Evolutionary conservation across 257 asterid species (phyloP), one percentile per base, ranked within the genome.

Genomic region (Primulina huaijiensis): DNA sequence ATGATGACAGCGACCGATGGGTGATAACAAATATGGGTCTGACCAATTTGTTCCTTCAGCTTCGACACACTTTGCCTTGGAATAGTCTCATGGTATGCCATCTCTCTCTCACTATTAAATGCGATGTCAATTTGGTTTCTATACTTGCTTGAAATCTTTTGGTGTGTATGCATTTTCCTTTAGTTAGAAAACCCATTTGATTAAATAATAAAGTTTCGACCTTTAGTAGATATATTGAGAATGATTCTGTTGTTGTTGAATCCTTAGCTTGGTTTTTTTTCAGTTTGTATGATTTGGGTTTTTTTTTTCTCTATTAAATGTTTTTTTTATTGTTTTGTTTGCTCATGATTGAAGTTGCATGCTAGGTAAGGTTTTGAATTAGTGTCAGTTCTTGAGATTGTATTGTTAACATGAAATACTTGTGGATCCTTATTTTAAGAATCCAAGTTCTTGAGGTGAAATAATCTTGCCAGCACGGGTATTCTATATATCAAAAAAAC

Each of bases 41-140:
- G 64, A 74, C 83, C 74, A 52, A 76, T 40, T 70, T 83, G 84
- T 89, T 79, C 87, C 75, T 80, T 72, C 87, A 83, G 65, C 90
- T 89, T 75, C 94, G 80, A 33, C 76, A 83, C 69, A 74, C 86
- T 19, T 60, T 92, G 62, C 93, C 94, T 43, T 92, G 98, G 98
- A 89, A 83, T 63, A 64, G 89, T 76, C 97, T 92, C 81, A 86
- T 89, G 97, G 98, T 92, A 29, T 57, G 80, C 64, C 14, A 38
- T 73, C 33, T 60, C 27, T 31, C 56, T 21, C 35, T 64, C 69
- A 19, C n/a, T 11, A 8, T 34, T 46, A 46, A 14, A 46, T 46
- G 19, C 19, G 11, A 46, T 4, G 7, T 5, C 56, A 14, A 12
- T 43, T 43, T 43, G n/a, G 46, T 9, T 38, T 38, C 53, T 43